Evolutionary conservation across 1,139 yeast species (phyloP), one percentile per base, ranked within the genome.

Genomic region (Candida mesenterica): DNA sequence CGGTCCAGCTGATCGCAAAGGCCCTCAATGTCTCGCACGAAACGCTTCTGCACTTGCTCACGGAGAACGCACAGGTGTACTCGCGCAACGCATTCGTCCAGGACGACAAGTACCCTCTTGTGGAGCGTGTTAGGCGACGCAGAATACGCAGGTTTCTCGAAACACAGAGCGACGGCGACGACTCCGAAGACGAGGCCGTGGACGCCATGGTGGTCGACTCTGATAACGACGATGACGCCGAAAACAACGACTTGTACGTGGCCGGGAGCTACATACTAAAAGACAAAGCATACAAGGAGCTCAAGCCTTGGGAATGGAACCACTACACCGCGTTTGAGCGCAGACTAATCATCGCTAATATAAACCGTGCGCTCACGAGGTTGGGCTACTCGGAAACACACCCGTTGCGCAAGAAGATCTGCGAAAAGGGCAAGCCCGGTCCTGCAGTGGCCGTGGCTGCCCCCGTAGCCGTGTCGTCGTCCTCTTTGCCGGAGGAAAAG

Each of bases 371-470:
- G 8, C 59, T 70, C 42, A 68, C 71, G 15, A 49, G 76, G 32
- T 50, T 67, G 30, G 76, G 75, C 20, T 70, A 55, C 40, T 65
- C 65, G 48, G 70, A 62, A 29, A 66, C 74, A 10, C 75, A 70
- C 47, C 75, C 76, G 5, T 53, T 69, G 36, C 50, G 76, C 28
- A 61, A 53, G 38, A 65, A 62, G 40, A 59, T 69, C 33, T 53
- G 54, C 32, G 61, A 56, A n/a, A 44, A 47, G 22, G 14, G 24
- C 14, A 17, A 6, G n/a, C 12, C 12, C 10, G 17, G 26, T 4
- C 14, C 22, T 9, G 23, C 22, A 15, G 30, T 12, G 12, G 8
- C 13, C 17, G 15, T 15, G 5, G n/a, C 22, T 10, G 8, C 30
- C 15, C 8, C 34, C 16, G 31, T 13, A n/a, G 19, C 5, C 22